These are phyloP conservation scores for Cercospora citrullina DNA, from an alignment of 2,329 filamentous ascomycete genomes.

Conservation along the genomic window DNA sequence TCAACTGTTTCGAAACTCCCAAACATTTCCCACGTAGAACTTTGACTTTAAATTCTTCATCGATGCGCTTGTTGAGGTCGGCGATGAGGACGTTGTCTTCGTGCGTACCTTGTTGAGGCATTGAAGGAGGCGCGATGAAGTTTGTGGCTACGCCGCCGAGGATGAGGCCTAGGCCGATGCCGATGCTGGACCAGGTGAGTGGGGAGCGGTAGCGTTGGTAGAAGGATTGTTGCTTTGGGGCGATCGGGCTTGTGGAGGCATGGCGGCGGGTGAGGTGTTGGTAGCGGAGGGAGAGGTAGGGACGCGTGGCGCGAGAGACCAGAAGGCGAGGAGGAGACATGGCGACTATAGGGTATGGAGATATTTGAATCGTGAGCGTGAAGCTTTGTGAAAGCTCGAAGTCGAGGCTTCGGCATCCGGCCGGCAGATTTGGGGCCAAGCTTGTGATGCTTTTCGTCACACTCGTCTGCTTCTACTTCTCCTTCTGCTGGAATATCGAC, in stretches of 20 bases:
- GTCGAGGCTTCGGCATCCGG: background rate
- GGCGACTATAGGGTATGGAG: background rate
- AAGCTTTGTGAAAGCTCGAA: slow-evolving; percentile 4
- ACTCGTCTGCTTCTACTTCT: background rate
- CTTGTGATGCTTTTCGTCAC: background rate
- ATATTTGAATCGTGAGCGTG: background rate
- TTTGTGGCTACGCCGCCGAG: slow-evolving; percentile 44
- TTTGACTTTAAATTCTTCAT: slow-evolving; percentile 52
- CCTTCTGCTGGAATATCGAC: background rate
- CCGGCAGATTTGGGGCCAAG: background rate
- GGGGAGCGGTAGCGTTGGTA: slow-evolving; percentile 10
- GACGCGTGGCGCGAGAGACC: slow-evolving; percentile 17
- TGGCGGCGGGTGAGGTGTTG: slow-evolving; percentile 20
- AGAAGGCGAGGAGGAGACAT: slow-evolving; percentile 9
- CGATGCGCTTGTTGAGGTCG: slow-evolving; percentile 47
- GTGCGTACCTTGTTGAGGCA: slow-evolving; percentile 43
- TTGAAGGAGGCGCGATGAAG: slow-evolving; percentile 48
- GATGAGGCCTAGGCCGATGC: slow-evolving; percentile 35
- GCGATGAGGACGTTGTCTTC: slow-evolving; percentile 47
- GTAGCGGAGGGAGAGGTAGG: slow-evolving; percentile 33
- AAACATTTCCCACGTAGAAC: slow-evolving; percentile 48
- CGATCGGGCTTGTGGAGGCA: background rate
- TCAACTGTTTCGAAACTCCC: slow-evolving; percentile 37
- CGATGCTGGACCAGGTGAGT: slow-evolving; percentile 36
- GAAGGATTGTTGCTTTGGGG: slow-evolving; percentile 5